These are phyloP conservation scores for Penicillium sp. DNA, from an alignment of 2,329 filamentous ascomycete genomes.

Conservation along the genomic window DNA sequence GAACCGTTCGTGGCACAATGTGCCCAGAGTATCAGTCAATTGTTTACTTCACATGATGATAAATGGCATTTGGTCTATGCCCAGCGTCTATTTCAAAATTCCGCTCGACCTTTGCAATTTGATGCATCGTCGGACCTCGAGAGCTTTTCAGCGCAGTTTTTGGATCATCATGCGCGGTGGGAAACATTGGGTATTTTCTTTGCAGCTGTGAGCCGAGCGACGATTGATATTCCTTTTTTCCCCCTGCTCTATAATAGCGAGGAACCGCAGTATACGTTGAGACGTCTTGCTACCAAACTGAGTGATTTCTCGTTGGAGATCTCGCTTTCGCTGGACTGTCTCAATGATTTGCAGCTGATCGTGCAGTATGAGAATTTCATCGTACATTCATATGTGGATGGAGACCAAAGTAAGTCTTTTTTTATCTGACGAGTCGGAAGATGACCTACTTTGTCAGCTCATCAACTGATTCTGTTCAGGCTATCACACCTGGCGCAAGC, in stretches of 20 bases:
- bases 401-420: constrained; percentile 49
- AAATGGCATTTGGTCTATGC: constrained; percentile 32
- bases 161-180: constrained; percentile 40
- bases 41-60: constrained; percentile 29
- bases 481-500: constrained; percentile 51
- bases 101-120: constrained; percentile 25
- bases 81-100: constrained; percentile 28
- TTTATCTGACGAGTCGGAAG: background rate
- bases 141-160: constrained; percentile 30
- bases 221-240: constrained; percentile 38
- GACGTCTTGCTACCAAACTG: constrained; percentile 33
- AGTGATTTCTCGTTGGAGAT: constrained; percentile 45
- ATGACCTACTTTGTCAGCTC: background rate
- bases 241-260: constrained; percentile 34
- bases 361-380: constrained; percentile 55
- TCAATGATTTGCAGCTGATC: constrained; percentile 53
- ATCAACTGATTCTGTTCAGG: constrained; percentile 33
- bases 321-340: constrained; percentile 35
- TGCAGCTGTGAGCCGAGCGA: constrained; percentile 41
- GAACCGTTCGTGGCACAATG: constrained; percentile 31
- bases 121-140: constrained; percentile 19
- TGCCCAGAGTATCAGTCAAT: constrained; percentile 28
- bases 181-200: constrained; percentile 47
- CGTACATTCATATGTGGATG: constrained; percentile 49
- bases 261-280: constrained; percentile 31